phyloP scores from a whole-genome alignment of 1,284 basidiomycete species.

The Cutaneotrichosporon sp. region DNA sequence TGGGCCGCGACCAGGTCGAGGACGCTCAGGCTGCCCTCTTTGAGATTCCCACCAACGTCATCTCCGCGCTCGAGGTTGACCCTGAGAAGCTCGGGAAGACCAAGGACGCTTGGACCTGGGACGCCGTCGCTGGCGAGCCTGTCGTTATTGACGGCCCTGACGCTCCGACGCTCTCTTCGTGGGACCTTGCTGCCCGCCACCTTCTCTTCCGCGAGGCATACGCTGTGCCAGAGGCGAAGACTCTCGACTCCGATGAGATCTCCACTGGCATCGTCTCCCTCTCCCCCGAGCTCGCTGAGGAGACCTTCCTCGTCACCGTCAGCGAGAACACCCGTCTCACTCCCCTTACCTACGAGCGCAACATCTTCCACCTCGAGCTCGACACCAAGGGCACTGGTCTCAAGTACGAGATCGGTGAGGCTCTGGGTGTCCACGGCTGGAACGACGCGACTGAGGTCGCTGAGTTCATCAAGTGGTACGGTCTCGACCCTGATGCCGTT shows the following conservation, averaged over 20 bases:
- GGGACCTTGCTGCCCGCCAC: conserved; percentile 86
- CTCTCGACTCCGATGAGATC: conserved; percentile 29
- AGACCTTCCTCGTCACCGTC: conserved; percentile 89
- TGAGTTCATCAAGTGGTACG: conserved; percentile 89
- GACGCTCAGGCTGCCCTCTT: conserved; percentile 43
- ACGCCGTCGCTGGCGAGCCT: conserved; percentile 39
- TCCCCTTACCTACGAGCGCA: conserved; percentile 91
- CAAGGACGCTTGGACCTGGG: conserved; percentile 46
- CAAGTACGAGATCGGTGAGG: conserved; percentile 94
- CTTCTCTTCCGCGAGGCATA: conserved; percentile 77
- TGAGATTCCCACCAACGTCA: conserved; percentile 29
- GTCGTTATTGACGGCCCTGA: conserved; percentile 41
- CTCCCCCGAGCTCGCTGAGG: conserved; percentile 80
- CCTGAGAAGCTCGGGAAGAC: conserved; percentile 41
- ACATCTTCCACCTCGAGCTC: conserved; percentile 98
- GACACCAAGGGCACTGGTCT: conserved; percentile 86
- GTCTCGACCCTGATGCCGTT: conserved; percentile 72
- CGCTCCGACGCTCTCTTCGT: conserved; percentile 50
- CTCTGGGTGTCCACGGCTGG: conserved; percentile 95
- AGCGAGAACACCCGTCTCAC: conserved; percentile 92
- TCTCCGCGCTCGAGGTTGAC: conserved; percentile 34
- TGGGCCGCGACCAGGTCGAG: conserved; percentile 44
- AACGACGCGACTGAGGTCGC: conserved; percentile 85
- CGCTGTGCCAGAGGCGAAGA: conserved; percentile 52
- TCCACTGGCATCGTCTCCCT: conserved; percentile 58